A percentile compares a stretch with the other conserved stretches of the same genome.
Evolutionary conservation across 768 basidiomycete species (phyloP).

Genomic region (Trametes cubensis): DNA sequence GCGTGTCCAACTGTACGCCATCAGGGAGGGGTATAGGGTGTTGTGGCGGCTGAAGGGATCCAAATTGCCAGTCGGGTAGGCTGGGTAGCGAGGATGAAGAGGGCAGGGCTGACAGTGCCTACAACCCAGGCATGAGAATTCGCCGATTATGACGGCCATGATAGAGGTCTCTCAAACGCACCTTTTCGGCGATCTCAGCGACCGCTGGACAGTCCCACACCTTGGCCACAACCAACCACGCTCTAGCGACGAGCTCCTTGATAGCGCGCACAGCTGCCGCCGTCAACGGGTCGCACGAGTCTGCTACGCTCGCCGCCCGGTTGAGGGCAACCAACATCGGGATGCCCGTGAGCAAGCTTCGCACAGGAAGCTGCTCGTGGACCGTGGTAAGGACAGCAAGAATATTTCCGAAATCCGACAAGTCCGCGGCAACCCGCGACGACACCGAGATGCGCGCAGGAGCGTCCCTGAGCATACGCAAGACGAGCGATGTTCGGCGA

Average conservation of each 20-base stretch:
- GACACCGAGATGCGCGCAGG: conserved; percentile 47
- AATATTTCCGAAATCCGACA: conserved; percentile 76
- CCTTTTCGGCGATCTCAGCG: conserved; percentile 56
- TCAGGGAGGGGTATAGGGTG: conserved; percentile 47
- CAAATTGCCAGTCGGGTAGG: conserved; percentile 43
- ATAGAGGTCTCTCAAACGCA: conserved; percentile 30
- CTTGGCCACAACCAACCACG: conserved; percentile 71
- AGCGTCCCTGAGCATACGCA: conserved; percentile 53
- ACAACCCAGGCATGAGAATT: not conserved
- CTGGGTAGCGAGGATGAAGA: conserved; percentile 26
- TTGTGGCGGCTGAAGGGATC: conserved; percentile 48
- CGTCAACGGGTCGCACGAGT: conserved; percentile 40
- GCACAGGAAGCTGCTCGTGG: conserved; percentile 73
- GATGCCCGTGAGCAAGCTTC: conserved; percentile 73
- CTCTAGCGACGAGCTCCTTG: conserved; percentile 60
- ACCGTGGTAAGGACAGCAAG: conserved; percentile 66
- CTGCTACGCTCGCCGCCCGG: conserved; percentile 48
- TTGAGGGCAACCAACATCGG: conserved; percentile 88
- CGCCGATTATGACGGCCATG: not conserved
- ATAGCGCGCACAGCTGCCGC: conserved; percentile 53
- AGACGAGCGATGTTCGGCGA: conserved; percentile 59
- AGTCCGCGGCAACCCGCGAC: conserved; percentile 52
- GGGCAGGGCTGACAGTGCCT: conserved; percentile 25
- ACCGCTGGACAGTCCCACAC: conserved; percentile 70
- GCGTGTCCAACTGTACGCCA: conserved; percentile 27